Conservation (phyloP, 2,329 filamentous ascomycete genomes). For the Penicillium sp. region DNA sequence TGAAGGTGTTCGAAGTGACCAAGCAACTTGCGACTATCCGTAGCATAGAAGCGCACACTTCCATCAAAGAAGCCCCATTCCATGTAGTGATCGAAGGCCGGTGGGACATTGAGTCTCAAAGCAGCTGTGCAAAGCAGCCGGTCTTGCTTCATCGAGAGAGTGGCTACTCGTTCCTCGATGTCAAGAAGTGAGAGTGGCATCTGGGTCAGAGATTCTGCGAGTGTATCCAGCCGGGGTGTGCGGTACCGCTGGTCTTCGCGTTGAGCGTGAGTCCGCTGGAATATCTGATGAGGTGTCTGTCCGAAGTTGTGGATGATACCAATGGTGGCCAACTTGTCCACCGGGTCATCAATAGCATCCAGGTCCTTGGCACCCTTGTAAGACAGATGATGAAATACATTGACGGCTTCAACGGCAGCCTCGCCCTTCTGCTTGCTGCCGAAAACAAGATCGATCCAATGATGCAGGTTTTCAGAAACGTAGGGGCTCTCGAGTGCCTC, state of each 20-base stretch:
- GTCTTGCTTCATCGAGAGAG: conserved; percentile 75
- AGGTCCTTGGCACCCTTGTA: conserved; percentile 92
- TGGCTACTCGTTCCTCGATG: conserved; percentile 75
- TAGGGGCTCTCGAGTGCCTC: conserved; percentile 92
- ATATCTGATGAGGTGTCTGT: conserved; percentile 94
- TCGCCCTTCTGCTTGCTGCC: conserved; percentile 92
- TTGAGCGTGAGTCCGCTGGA: conserved; percentile 74
- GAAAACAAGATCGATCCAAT: conserved; percentile 96
- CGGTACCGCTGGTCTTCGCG: conserved; percentile 67
- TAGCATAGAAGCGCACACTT: conserved; percentile 85
- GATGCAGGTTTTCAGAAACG: conserved; percentile 83
- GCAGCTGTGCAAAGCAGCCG: conserved; percentile 79
- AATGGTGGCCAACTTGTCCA: conserved; percentile 83
- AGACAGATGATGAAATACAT: conserved; percentile 94
- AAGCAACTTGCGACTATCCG: conserved; percentile 76
- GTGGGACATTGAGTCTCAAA: conserved; percentile 82
- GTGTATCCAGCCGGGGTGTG: conserved; percentile 70
- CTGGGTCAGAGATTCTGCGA: conserved; percentile 71
- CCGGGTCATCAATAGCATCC: conserved; percentile 83
- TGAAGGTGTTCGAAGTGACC: conserved; percentile 94
- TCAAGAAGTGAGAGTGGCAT: conserved; percentile 76
- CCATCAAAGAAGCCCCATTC: conserved; percentile 97
- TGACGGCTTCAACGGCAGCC: conserved; percentile 83
- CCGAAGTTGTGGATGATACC: conserved; percentile 98
- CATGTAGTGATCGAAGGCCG: conserved; percentile 82